Evolutionary conservation across 2,329 filamentous ascomycete genomes (phyloP), one percentile per base, ranked within the genome.

Genomic region (Phoma sp.): DNA sequence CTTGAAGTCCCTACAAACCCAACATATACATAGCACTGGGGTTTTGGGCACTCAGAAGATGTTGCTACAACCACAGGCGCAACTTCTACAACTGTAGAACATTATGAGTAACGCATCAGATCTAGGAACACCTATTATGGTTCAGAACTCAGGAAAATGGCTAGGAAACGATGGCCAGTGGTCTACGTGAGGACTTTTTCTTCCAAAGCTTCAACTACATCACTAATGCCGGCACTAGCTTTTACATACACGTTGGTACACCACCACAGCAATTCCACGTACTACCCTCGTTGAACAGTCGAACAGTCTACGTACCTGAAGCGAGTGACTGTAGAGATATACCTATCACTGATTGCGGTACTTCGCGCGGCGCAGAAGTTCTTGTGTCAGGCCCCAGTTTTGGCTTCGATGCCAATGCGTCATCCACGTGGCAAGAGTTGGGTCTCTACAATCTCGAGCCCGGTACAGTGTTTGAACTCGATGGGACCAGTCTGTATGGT

Each of bases 401-500:
- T 33, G 50, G 50, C 2, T 52, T 46, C 5, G 36, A 46, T 6
- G n/a, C 10, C 5, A 52, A 52, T 7, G 35, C n/a, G 22, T 46
- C 50, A 4, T 41, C 43, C 0, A 82, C 82, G 43, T 91, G 86
- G 85, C 75, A 78, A 21, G 60, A 82, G 2, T 76, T 88, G 39
- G 88, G 87, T 33, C 77, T 80, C 36, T 90, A 83, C 78, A 78
- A 84, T 62, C 76, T 89, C 36, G 85, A 82, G 47, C 77, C 88
- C 31, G 79, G 82, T 51, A 63, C 72, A 25, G 82, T 87, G 53
- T 75, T 88, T n/a, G 83, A 82, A 4, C 77, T 84, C 43, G 74
- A 73, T 2, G 86, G 83, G 40, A 89, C 88, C 67, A 88, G 86
- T 6, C 77, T 86, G 53, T 91, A 88, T 67, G 88, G 86, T 7